Conservation (phyloP, 768 basidiomycete genomes). For the Russula olivacea region DNA sequence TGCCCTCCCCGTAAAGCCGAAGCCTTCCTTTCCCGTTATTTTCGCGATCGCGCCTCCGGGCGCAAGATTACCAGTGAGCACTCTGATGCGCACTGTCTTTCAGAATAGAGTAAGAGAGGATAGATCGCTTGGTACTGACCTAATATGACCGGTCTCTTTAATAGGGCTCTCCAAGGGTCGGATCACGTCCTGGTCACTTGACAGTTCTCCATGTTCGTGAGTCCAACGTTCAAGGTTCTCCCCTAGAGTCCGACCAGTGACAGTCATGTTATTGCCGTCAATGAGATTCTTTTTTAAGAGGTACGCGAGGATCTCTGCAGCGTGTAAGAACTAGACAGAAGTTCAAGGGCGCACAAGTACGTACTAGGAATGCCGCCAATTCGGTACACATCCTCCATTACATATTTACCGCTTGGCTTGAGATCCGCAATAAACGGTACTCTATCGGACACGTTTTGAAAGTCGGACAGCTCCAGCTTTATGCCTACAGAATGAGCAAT, state of each 20-base stretch:
- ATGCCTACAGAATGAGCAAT: slow-evolving; percentile 95
- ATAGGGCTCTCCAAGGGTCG: slow-evolving; percentile 83
- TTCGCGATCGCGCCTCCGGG: slow-evolving; percentile 96
- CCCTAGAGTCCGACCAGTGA: slow-evolving; percentile 83
- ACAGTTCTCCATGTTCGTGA: slow-evolving; percentile 70
- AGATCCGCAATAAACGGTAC: slow-evolving; percentile 94
- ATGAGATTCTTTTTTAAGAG: slow-evolving; percentile 83
- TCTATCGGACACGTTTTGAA: slow-evolving; percentile 89
- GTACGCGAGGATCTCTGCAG: slow-evolving; percentile 74
- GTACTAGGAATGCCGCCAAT: slow-evolving; percentile 94
- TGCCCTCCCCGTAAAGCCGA: slow-evolving; percentile 85
- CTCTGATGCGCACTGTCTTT: slow-evolving; percentile 41
- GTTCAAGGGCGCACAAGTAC: slow-evolving; percentile 29
- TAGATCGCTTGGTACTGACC: slow-evolving; percentile 41
- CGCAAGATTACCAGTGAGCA: slow-evolving; percentile 86
- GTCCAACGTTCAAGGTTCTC: slow-evolving; percentile 92
- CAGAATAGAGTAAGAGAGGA: background rate
- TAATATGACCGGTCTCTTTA: slow-evolving; percentile 84
- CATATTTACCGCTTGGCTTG: slow-evolving; percentile 96
- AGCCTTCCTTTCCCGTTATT: slow-evolving; percentile 93
- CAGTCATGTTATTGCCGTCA: slow-evolving; percentile 85
- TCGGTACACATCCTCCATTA: slow-evolving; percentile 96
- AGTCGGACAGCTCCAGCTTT: slow-evolving; percentile 82
- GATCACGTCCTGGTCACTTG: slow-evolving; percentile 76
- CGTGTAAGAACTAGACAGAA: slow-evolving; percentile 1